These are phyloP conservation scores for Lachnellula hyalina DNA, from an alignment of 2,329 filamentous ascomycete species.

Conservation along the genomic window DNA sequence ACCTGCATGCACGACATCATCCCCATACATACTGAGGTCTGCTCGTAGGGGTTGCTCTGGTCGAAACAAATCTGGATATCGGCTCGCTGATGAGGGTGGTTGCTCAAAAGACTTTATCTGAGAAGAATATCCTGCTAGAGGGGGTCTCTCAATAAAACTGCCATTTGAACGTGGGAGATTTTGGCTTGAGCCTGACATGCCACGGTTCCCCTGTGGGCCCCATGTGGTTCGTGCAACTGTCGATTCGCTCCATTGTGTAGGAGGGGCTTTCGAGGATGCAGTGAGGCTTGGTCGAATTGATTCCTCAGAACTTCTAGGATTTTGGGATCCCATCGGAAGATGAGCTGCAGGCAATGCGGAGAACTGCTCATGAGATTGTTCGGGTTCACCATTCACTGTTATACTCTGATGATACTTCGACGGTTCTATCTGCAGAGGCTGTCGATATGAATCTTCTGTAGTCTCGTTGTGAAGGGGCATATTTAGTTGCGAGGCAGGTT, in stretches of 20 bases:
- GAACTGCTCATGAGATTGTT: neutral
- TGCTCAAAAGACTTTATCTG: slow-evolving; percentile 32
- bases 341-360: neutral
- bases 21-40: slow-evolving; percentile 13
- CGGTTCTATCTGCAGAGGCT: too few species aligned
- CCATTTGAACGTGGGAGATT: neutral
- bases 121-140: slow-evolving; percentile 1
- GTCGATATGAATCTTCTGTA: too few species aligned
- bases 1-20: slow-evolving; percentile 7
- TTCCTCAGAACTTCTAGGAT: slow-evolving; percentile 18
- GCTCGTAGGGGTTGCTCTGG: slow-evolving; percentile 13
- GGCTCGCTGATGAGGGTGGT: slow-evolving; percentile 47
- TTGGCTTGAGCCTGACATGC: slow-evolving; percentile 13
- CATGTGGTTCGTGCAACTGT: slow-evolving; percentile 13
- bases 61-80: slow-evolving; percentile 45
- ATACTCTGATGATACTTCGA: too few species aligned
- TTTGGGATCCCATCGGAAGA: neutral
- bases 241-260: slow-evolving; percentile 8
- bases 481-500: neutral
- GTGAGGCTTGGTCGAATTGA: slow-evolving; percentile 19
- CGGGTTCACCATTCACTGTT: too few species aligned
- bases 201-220: slow-evolving; percentile 10
- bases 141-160: slow-evolving; percentile 1
- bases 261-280: slow-evolving; percentile 5
- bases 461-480: too few species aligned